These are phyloP conservation scores for Botrytis tulipae DNA, from an alignment of 2,329 filamentous ascomycete species.

Conservation along the genomic window DNA sequence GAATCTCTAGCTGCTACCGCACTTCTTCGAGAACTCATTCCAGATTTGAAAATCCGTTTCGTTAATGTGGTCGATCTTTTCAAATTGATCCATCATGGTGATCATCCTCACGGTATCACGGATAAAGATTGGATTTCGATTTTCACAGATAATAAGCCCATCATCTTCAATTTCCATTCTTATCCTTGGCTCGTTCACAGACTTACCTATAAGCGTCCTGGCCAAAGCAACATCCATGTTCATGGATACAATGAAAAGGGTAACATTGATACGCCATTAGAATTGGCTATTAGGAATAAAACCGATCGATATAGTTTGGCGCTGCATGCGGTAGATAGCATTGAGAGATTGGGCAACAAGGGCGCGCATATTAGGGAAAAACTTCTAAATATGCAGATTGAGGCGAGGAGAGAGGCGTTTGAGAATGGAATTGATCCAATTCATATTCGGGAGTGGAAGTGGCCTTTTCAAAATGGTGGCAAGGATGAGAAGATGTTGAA, in stretches of 20 bases:
- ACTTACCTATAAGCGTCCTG: conserved; percentile 71
- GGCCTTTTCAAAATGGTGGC: conserved; percentile 31
- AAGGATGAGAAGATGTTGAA: conserved; percentile 9
- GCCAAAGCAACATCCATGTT: conserved; percentile 68
- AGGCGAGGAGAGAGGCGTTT: conserved; percentile 62
- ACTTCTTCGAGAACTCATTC: conserved; percentile 68
- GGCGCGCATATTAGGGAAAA: conserved; percentile 61
- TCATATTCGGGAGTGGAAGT: conserved; percentile 34
- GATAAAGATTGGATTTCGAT: conserved; percentile 65
- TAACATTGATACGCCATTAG: conserved; percentile 78
- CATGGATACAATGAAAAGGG: conserved; percentile 79
- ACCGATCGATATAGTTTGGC: conserved; percentile 76
- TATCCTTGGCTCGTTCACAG: conserved; percentile 80
- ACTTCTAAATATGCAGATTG: conserved; percentile 63
- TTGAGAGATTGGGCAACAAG: conserved; percentile 59
- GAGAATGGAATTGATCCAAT: conserved; percentile 67
- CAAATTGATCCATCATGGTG: conserved; percentile 67
- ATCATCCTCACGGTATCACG: conserved; percentile 72
- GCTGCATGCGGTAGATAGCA: conserved; percentile 71
- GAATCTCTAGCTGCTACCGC: conserved; percentile 74
- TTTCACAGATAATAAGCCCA: conserved; percentile 69
- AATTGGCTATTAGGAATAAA: conserved; percentile 74
- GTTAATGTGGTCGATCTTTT: conserved; percentile 81
- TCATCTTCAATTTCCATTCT: conserved; percentile 83
- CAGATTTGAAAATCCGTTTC: conserved; percentile 71